Evolutionary conservation across 108 stramenopile species (phyloP).

Genomic region (Aurantiochytrium sp.): DNA sequence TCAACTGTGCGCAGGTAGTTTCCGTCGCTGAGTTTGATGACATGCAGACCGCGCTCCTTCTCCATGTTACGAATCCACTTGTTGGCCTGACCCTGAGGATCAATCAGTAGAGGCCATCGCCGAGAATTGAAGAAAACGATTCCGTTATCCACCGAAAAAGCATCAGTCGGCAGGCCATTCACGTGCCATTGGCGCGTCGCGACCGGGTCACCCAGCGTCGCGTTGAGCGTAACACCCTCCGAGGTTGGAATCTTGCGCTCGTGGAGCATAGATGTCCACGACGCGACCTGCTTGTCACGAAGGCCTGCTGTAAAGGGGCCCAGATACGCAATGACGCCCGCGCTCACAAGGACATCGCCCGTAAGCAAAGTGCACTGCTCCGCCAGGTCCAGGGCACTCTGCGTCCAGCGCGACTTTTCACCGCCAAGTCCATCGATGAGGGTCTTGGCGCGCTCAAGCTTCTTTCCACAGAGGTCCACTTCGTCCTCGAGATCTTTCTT

Average conservation of each 20-base stretch:
- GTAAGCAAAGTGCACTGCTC: slow-evolving; percentile 14
- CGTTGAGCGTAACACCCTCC: background rate
- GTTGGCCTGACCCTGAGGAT: slow-evolving; percentile 49
- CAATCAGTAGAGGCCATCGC: slow-evolving; percentile 61
- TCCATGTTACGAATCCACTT: slow-evolving; percentile 61
- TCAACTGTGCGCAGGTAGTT: slow-evolving; percentile 54
- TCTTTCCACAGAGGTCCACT: slow-evolving; percentile 40
- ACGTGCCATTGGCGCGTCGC: slow-evolving; percentile 53
- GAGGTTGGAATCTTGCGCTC: slow-evolving; percentile 25
- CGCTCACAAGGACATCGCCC: slow-evolving; percentile 53
- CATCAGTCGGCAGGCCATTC: slow-evolving; percentile 52
- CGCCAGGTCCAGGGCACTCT: background rate
- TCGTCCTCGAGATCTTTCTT: slow-evolving; percentile 47
- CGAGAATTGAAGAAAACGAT: slow-evolving; percentile 55
- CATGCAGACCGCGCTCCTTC: slow-evolving; percentile 32
- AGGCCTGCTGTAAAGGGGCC: slow-evolving; percentile 57
- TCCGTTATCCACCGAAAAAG: slow-evolving; percentile 52
- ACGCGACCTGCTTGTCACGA: slow-evolving; percentile 33
- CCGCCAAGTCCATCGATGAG: slow-evolving; percentile 53
- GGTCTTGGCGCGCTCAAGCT: slow-evolving; percentile 52
- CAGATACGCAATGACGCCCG: slow-evolving; percentile 58
- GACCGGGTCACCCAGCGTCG: slow-evolving; percentile 51
- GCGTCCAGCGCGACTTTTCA: slow-evolving; percentile 33
- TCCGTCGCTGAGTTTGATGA: slow-evolving; percentile 52
- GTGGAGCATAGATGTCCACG: slow-evolving; percentile 40